Conservation (phyloP, 805 yeast species). For the Cyberlindnera sargentensis region DNA sequence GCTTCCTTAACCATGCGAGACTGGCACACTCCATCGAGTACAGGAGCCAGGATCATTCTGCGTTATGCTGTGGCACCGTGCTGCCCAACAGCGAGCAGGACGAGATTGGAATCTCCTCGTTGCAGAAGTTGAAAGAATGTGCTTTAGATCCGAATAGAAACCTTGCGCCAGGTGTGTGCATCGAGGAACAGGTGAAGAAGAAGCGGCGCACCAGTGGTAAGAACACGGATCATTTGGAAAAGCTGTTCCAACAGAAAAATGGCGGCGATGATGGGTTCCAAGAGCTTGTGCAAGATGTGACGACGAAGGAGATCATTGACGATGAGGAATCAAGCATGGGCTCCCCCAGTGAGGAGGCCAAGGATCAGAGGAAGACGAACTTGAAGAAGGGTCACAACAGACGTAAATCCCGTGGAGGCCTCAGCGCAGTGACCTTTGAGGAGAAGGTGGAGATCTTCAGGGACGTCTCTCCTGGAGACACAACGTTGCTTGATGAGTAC, state of each 20-base stretch:
- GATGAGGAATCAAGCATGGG: constrained; percentile 9
- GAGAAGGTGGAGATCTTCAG: constrained; percentile 9
- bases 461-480: constrained; percentile 5
- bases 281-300: constrained; percentile 18
- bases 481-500: too few relatives aligned
- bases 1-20: constrained; percentile 71
- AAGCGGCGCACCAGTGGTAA: constrained; percentile 10
- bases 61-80: constrained; percentile 55
- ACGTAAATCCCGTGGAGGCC: constrained; percentile 23
- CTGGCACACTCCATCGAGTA: constrained; percentile 67
- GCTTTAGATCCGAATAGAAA: constrained; percentile 36
- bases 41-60: constrained; percentile 69
- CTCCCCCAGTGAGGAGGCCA: neutral
- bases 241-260: constrained; percentile 6
- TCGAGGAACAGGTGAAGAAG: constrained; percentile 14
- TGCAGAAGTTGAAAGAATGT: constrained; percentile 29
- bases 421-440: constrained; percentile 20
- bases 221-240: constrained; percentile 11
- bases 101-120: constrained; percentile 37
- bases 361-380: constrained; percentile 2
- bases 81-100: constrained; percentile 52
- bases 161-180: constrained; percentile 22
- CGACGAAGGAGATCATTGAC: constrained; percentile 13
- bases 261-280: constrained; percentile 10
- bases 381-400: constrained; percentile 18